Evolutionary conservation across 768 basidiomycete genomes (phyloP).

Genomic region (Boletus edulis): DNA sequence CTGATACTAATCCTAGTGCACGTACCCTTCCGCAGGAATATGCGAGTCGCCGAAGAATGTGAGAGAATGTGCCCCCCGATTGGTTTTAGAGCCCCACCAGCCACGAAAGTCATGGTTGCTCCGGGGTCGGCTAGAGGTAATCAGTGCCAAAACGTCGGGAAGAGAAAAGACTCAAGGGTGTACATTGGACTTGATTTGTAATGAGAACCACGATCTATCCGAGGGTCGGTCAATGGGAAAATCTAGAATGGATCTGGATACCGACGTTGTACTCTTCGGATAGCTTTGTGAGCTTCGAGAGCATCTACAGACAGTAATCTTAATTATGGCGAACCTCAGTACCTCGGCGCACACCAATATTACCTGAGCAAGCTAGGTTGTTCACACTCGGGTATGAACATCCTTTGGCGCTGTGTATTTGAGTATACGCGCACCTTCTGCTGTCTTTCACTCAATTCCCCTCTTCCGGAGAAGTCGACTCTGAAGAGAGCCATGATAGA

Average conservation of each 20-base stretch:
- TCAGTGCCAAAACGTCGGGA: conserved; percentile 2
- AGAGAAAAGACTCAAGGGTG: neutral
- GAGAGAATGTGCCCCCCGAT: conserved; percentile 89
- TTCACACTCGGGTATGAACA: conserved; percentile 11
- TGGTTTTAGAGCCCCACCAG: conserved; percentile 88
- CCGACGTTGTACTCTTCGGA: conserved; percentile 87
- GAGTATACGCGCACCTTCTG: conserved; percentile 59
- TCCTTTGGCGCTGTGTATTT: neutral
- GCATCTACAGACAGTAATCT: conserved; percentile 52
- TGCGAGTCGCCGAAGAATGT: conserved; percentile 81
- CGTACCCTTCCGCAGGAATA: conserved; percentile 85
- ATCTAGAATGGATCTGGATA: neutral
- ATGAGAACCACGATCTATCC: conserved; percentile 76
- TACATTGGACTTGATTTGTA: conserved; percentile 93
- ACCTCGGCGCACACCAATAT: neutral
- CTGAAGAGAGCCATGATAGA: conserved; percentile 97
- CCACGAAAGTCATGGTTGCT: conserved; percentile 93
- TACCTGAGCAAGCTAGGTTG: conserved; percentile 79
- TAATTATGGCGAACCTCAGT: neutral
- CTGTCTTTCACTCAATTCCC: conserved; percentile 91
- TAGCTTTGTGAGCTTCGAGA: conserved; percentile 87
- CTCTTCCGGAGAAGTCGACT: conserved; percentile 90
- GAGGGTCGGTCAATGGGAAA: conserved; percentile 6
- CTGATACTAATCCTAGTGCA: neutral
- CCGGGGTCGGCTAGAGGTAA: conserved; percentile 78